Evolutionary conservation across 2,329 filamentous ascomycete species (phyloP).

Genomic region (Aurifilum marmelostoma): DNA sequence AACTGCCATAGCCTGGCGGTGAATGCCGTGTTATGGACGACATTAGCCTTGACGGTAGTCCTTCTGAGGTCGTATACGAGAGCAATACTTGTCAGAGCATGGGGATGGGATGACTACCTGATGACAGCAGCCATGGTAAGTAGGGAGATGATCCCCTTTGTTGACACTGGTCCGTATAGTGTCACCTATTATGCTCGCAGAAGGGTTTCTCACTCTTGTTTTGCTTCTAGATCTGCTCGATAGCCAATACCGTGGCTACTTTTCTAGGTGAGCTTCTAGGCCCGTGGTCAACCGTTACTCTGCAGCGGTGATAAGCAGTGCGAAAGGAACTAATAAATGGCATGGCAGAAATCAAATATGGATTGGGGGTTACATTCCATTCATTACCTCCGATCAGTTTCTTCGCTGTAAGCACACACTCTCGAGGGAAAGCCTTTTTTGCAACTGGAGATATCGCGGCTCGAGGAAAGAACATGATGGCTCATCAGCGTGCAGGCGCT

Average conservation of each 20-base stretch:
- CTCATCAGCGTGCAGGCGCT: conserved; percentile 28
- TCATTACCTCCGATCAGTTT: conserved; percentile 9
- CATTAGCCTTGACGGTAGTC: conserved; percentile 31
- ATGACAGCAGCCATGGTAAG: conserved; percentile 32
- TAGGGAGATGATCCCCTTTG: background rate
- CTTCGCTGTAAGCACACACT: conserved; percentile 26
- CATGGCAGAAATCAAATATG: conserved; percentile 32
- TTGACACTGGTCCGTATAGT: background rate
- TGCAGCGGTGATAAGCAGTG: no score
- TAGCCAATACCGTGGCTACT: conserved; percentile 27
- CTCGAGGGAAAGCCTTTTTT: background rate
- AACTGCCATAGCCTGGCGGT: conserved; percentile 27
- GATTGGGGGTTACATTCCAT: conserved; percentile 29
- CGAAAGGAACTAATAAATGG: background rate
- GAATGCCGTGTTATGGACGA: conserved; percentile 30
- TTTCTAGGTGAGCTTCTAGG: conserved; percentile 30
- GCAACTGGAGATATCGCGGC: background rate
- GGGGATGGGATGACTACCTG: conserved; percentile 32
- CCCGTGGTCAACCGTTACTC: background rate
- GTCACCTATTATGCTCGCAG: background rate
- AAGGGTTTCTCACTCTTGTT: background rate
- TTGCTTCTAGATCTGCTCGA: conserved; percentile 28
- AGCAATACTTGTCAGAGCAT: conserved; percentile 29
- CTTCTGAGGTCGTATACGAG: conserved; percentile 30
- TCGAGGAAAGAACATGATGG: background rate